These are phyloP conservation scores for Silene coronaria DNA, from an alignment of 179 eudicot species.

Conservation along the genomic window DNA sequence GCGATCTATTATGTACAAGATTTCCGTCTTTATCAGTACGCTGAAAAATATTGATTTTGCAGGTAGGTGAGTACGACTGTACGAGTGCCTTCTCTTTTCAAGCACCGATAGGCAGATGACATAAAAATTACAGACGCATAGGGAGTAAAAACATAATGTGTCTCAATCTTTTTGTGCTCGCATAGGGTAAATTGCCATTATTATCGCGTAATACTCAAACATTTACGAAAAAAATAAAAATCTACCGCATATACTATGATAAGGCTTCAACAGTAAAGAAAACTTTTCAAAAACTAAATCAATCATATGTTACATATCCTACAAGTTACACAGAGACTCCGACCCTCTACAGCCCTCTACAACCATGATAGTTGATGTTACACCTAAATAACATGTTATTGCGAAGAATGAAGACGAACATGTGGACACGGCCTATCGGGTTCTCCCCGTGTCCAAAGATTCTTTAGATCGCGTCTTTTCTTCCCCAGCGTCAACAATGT, in stretches of 20 bases:
- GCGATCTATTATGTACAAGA: no score
- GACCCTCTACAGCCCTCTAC: conserved; percentile 14
- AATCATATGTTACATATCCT: conserved; percentile 34
- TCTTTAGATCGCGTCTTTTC: conserved; percentile 63
- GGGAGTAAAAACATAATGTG: no score
- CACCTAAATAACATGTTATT: conserved; percentile 22
- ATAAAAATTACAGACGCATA: no score
- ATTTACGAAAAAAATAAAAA: neutral
- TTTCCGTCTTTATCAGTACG: no score
- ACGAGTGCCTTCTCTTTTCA: no score
- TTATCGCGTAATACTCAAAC: neutral
- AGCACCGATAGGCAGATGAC: no score
- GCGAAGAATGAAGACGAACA: conserved; percentile 41
- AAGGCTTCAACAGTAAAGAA: conserved; percentile 10
- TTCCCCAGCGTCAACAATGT: conserved; percentile 66
- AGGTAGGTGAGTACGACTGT: no score
- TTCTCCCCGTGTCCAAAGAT: conserved; percentile 73
- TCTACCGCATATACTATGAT: conserved; percentile 12
- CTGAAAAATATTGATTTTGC: no score
- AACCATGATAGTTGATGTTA: conserved; percentile 27
- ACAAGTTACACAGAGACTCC: conserved; percentile 31
- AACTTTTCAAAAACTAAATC: conserved; percentile 20
- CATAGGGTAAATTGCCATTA: conserved; percentile 5
- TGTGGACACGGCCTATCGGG: conserved; percentile 87
- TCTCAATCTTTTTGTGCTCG: neutral